A percentile compares a stretch with the other conserved stretches of the same genome.
phyloP scores from a whole-genome alignment of 2,329 filamentous ascomycete genomes.

The Colletotrichum horii region DNA sequence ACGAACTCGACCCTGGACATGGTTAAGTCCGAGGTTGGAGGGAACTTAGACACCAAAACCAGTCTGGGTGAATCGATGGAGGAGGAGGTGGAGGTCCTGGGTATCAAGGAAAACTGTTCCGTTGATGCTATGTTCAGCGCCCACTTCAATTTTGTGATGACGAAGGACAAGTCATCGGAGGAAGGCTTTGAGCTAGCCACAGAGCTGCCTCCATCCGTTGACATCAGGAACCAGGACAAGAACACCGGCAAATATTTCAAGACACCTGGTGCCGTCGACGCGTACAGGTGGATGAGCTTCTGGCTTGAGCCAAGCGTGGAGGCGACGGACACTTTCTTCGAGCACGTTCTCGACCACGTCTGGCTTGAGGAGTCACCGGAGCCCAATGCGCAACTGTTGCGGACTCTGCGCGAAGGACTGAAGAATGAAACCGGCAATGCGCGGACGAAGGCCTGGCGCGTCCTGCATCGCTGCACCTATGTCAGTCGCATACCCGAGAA shows the following conservation, averaged over 20 bases:
- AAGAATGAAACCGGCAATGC: background rate
- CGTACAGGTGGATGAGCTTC: background rate
- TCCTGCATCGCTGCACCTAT: background rate
- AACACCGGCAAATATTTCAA: accelerated
- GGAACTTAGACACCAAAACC: background rate
- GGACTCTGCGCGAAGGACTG: background rate
- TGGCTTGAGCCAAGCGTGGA: background rate
- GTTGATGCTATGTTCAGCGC: background rate
- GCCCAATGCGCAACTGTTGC: background rate
- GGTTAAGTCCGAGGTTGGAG: background rate
- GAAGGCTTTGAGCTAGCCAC: background rate
- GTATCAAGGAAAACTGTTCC: background rate
- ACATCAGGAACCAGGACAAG: background rate
- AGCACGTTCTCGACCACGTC: background rate
- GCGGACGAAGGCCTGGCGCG: background rate
- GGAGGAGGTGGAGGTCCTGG: background rate
- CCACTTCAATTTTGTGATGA: background rate
- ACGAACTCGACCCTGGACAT: background rate
- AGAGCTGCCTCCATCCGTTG: background rate
- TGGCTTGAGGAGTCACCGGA: background rate
- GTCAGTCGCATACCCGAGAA: background rate
- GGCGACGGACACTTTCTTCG: background rate
- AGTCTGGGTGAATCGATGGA: background rate
- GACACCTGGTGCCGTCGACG: background rate
- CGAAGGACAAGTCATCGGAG: background rate